Conservation (phyloP, 164 flowering plant genomes). For the Vitis amurensis region DNA sequence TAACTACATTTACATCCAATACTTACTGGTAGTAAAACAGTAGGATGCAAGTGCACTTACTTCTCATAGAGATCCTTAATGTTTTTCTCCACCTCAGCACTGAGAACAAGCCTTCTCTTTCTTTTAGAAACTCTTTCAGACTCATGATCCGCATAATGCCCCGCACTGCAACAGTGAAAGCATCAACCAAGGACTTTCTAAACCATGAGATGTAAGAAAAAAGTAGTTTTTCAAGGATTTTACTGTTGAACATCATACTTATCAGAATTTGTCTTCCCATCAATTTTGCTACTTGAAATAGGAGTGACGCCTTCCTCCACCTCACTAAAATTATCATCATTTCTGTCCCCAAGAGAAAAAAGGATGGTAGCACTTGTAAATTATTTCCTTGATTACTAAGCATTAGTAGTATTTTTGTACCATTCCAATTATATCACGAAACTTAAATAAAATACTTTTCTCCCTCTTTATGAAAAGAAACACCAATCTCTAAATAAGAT, state of each 20-base stretch:
- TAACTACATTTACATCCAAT: background rate
- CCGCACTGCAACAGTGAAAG: constrained; percentile 42
- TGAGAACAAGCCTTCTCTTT: constrained; percentile 53
- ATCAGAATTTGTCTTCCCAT: constrained; percentile 18
- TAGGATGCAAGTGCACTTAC: constrained; percentile 36
- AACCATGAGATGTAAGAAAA: background rate
- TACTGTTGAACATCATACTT: constrained; percentile 19
- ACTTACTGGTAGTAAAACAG: background rate
- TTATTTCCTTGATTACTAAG: too few relatives aligned
- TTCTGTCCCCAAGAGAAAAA: background rate
- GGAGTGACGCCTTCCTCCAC: constrained; percentile 17
- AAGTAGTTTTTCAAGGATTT: background rate
- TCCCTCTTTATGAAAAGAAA: too few relatives aligned
- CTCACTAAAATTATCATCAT: constrained; percentile 11
- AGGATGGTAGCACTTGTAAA: background rate
- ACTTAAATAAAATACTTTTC: too few relatives aligned
- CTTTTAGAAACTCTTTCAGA: constrained; percentile 29
- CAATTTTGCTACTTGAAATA: constrained; percentile 17
- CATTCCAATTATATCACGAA: too few relatives aligned
- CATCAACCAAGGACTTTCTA: background rate
- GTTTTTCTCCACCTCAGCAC: constrained; percentile 46
- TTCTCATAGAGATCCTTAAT: constrained; percentile 70
- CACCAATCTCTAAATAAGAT: too few relatives aligned
- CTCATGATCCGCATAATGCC: constrained; percentile 22
- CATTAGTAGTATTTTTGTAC: too few relatives aligned